These are phyloP conservation scores for Apostasia ramifera DNA, from an alignment of 106 monocot species.

Conservation along the genomic window DNA sequence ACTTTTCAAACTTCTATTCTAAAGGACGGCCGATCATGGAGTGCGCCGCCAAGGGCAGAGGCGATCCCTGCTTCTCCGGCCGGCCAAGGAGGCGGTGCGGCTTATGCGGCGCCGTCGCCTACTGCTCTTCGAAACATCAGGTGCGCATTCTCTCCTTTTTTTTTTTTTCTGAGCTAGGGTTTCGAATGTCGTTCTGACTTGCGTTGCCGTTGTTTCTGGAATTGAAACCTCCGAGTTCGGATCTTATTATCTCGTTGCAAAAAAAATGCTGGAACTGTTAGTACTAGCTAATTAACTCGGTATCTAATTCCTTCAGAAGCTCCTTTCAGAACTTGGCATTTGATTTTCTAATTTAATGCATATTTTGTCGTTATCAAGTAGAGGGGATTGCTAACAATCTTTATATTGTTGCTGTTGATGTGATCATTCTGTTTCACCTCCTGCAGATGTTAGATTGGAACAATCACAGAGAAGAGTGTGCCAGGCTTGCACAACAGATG, in stretches of 20 bases:
- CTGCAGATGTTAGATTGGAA: constrained; percentile 66
- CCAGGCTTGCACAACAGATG: constrained; percentile 70
- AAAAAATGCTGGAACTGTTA: background rate
- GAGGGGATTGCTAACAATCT: background rate
- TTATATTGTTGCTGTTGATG: background rate
- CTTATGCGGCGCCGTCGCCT: constrained; percentile 68
- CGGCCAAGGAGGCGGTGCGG: constrained; percentile 57
- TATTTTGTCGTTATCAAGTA: background rate
- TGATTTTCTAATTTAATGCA: background rate
- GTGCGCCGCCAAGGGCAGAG: constrained; percentile 70
- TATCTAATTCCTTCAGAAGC: no score
- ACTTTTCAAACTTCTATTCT: no score
- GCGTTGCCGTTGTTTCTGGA: background rate
- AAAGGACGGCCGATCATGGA: constrained; percentile 29
- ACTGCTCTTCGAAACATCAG: constrained; percentile 84
- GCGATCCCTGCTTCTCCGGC: constrained; percentile 24
- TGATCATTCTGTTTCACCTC: background rate
- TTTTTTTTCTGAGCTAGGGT: background rate
- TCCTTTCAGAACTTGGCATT: background rate
- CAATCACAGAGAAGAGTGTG: constrained; percentile 82
- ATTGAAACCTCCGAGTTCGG: background rate
- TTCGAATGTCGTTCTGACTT: background rate
- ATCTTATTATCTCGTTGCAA: background rate
- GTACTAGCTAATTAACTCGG: background rate
- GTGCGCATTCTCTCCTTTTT: constrained; percentile 10